A percentile compares a stretch with the other conserved stretches of the same genome.
These are phyloP conservation scores for Casuarina equisetifolia DNA, from an alignment of 306 rosid genomes.

Conservation along the genomic window DNA sequence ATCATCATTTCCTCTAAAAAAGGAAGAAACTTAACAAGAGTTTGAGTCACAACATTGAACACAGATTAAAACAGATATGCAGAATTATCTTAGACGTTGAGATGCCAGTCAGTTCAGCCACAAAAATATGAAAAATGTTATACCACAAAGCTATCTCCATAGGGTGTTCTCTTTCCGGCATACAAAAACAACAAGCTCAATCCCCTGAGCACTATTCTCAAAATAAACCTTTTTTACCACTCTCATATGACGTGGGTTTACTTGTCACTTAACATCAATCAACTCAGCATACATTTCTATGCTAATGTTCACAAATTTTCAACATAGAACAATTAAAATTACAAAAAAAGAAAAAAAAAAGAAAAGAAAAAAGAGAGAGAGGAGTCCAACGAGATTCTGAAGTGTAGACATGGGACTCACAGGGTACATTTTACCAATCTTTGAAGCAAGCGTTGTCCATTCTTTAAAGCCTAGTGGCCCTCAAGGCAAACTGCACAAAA, in stretches of 20 bases:
- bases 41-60: background rate
- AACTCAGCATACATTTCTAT: background rate
- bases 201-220: background rate
- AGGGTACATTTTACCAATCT: slow-evolving; percentile 50
- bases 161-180: background rate
- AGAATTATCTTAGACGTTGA: background rate
- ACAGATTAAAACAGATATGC: background rate
- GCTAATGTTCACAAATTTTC: background rate
- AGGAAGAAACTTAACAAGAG: background rate
- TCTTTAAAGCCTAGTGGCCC: slow-evolving; percentile 56
- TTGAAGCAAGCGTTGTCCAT: slow-evolving; percentile 64
- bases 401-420: slow-evolving; percentile 44
- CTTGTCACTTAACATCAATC: background rate
- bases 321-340: background rate
- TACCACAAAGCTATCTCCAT: background rate
- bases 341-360: background rate
- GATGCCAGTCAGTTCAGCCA: no score
- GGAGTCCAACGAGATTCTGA: slow-evolving; percentile 14
- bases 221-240: background rate
- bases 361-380: background rate
- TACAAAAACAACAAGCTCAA: background rate
- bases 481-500: slow-evolving; percentile 51
- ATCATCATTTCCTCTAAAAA: background rate
- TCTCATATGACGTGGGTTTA: background rate
- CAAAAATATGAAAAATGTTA: background rate